These are phyloP conservation scores for Discostella stelligera DNA, from an alignment of 352 stramenopile genomes.

Conservation along the genomic window DNA sequence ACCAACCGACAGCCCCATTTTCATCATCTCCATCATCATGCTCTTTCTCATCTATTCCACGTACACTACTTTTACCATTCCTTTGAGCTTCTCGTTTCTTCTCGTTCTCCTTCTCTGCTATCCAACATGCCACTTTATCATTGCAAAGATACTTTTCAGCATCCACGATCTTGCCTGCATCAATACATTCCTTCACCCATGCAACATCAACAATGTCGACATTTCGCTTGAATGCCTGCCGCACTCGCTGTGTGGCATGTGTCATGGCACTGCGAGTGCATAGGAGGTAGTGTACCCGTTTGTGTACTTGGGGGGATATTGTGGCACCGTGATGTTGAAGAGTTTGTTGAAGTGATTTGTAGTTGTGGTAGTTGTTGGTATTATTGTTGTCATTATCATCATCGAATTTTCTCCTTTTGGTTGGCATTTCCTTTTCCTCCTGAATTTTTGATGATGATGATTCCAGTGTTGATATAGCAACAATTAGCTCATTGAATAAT, in stretches of 20 bases:
- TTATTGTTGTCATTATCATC: background rate
- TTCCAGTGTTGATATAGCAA: slow-evolving; percentile 41
- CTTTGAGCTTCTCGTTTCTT: background rate
- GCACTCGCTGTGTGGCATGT: slow-evolving; percentile 68
- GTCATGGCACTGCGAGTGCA: slow-evolving; percentile 46
- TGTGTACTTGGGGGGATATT: slow-evolving; percentile 67
- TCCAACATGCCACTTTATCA: slow-evolving; percentile 17
- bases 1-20: slow-evolving; percentile 49
- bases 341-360: slow-evolving; percentile 36
- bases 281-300: slow-evolving; percentile 63
- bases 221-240: slow-evolving; percentile 67
- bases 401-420: background rate
- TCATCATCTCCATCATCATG: slow-evolving; percentile 18
- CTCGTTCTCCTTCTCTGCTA: slow-evolving; percentile 29
- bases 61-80: slow-evolving; percentile 7
- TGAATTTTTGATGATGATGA: background rate
- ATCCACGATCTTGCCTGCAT: slow-evolving; percentile 29
- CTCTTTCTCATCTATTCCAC: slow-evolving; percentile 19
- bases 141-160: slow-evolving; percentile 31
- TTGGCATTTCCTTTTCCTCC: background rate
- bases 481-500: slow-evolving; percentile 41
- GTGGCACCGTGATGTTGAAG: slow-evolving; percentile 41
- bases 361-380: slow-evolving; percentile 20
- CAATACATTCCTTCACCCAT: slow-evolving; percentile 60
- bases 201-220: slow-evolving; percentile 65